A percentile compares a stretch with the other conserved stretches of the same genome.
These are phyloP conservation scores for Lodderomyces parapsilosis DNA, from an alignment of 1,139 yeast genomes.

Conservation along the genomic window DNA sequence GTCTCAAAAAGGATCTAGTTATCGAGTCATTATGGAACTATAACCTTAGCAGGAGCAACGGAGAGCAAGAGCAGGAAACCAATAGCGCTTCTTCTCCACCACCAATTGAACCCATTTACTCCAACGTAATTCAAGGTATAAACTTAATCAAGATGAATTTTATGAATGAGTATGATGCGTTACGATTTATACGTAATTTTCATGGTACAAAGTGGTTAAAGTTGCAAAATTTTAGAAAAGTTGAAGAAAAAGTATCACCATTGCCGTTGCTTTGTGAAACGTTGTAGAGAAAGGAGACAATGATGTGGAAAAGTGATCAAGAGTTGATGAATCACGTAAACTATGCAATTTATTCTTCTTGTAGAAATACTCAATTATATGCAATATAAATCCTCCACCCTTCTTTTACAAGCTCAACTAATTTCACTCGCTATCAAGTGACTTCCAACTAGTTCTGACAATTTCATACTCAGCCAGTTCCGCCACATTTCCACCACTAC, in stretches of 20 bases:
- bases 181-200: slow-evolving; percentile 51
- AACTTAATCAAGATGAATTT: slow-evolving; percentile 46
- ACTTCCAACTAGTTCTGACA: slow-evolving; percentile 72
- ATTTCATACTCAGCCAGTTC: slow-evolving; percentile 5
- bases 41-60: too few relatives aligned
- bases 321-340: too few relatives aligned
- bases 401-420: not conserved
- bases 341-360: too few relatives aligned
- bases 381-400: not conserved
- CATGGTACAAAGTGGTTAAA: slow-evolving; percentile 50
- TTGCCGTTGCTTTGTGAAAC: slow-evolving; percentile 43
- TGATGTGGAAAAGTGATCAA: too few relatives aligned
- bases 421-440: slow-evolving; percentile 35
- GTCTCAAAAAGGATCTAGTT: slow-evolving; percentile 31
- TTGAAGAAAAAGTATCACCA: slow-evolving; percentile 25
- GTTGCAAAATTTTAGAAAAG: slow-evolving; percentile 17
- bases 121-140: slow-evolving; percentile 28
- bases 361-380: not conserved
- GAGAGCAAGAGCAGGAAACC: too few relatives aligned
- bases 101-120: slow-evolving; percentile 20
- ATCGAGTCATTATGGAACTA: slow-evolving; percentile 42
- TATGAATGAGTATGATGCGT: slow-evolving; percentile 47
- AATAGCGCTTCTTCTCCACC: too few relatives aligned
- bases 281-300: slow-evolving; percentile 19
- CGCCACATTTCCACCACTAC: not conserved